Evolutionary conservation across 2,329 filamentous ascomycete genomes (phyloP).

Genomic region (Aspergillus puulaauensis): DNA sequence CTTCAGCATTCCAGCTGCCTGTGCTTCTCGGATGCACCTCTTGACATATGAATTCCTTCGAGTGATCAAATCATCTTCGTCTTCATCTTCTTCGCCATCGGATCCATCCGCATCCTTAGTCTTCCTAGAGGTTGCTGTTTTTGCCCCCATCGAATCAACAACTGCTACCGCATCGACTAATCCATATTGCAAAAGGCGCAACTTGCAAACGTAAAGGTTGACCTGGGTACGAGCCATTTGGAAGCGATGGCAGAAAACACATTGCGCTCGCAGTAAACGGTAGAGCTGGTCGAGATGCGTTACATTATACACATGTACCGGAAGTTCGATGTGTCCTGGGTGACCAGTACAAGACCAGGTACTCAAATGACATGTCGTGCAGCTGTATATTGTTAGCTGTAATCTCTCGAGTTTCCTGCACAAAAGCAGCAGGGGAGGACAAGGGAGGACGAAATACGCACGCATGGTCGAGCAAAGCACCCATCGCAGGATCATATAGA

Average conservation of each 20-base stretch:
- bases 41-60: conserved; percentile 69
- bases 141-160: conserved; percentile 52
- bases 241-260: conserved; percentile 85
- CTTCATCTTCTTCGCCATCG: conserved; percentile 63
- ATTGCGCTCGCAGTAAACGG: conserved; percentile 80
- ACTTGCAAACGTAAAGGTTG: conserved; percentile 77
- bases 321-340: conserved; percentile 90
- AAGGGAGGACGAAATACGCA: conserved; percentile 48
- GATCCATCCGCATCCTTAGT: conserved; percentile 58
- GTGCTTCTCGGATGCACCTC: conserved; percentile 64
- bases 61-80: conserved; percentile 51
- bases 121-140: conserved; percentile 47
- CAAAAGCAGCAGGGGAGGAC: conserved; percentile 9
- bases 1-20: conserved; percentile 44
- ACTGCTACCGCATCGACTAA: conserved; percentile 67
- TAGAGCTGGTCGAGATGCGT: conserved; percentile 92
- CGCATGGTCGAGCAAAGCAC: conserved; percentile 83
- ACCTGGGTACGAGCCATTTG: conserved; percentile 74
- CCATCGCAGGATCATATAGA: conserved; percentile 87
- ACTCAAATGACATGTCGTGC: conserved; percentile 86
- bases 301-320: conserved; percentile 92
- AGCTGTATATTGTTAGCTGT: conserved; percentile 54
- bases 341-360: conserved; percentile 85
- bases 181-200: conserved; percentile 82
- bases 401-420: conserved; percentile 14